phyloP scores from a whole-genome alignment of 495 filamentous ascomycete genomes.

The Xanthoparmelia taractica region DNA sequence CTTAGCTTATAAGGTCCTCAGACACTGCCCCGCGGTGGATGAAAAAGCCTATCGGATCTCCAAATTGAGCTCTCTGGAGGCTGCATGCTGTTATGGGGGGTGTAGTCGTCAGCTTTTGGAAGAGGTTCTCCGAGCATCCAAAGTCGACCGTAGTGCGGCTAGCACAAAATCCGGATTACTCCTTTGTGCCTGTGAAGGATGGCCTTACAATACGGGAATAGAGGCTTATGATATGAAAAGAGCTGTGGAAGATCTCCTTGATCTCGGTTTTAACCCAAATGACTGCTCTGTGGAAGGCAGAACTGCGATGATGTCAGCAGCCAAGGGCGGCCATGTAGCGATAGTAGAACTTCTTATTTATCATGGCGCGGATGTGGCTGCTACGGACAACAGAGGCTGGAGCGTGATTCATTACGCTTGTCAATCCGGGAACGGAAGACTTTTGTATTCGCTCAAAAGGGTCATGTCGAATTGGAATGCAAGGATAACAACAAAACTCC shows the following conservation, averaged over 20 bases:
- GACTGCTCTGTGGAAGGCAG: neutral
- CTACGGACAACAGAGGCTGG: slow-evolving; percentile 5
- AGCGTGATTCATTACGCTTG: slow-evolving; percentile 14
- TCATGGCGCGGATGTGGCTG: slow-evolving; percentile 4
- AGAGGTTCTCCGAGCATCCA: slow-evolving; percentile 5
- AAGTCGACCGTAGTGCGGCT: neutral
- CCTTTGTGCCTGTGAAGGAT: neutral
- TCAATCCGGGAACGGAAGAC: neutral
- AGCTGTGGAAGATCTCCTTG: neutral
- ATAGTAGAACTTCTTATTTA: slow-evolving; percentile 7
- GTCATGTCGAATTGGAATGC: slow-evolving; percentile 2
- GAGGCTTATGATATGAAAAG: neutral
- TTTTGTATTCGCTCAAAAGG: neutral
- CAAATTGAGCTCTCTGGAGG: neutral
- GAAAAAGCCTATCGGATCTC: neutral
- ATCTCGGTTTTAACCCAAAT: slow-evolving; percentile 10
- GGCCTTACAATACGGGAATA: too few relatives aligned
- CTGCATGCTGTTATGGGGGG: slow-evolving; percentile 7
- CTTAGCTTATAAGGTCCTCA: slow-evolving; percentile 1
- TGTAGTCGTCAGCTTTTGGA: slow-evolving; percentile 9
- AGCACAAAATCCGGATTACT: neutral
- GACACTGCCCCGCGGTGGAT: slow-evolving; percentile 5
- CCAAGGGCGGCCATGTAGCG: neutral
- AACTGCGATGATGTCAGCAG: slow-evolving; percentile 11
- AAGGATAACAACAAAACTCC: neutral